Conservation (phyloP, 176 grass and related monocot genomes). For the Urochloa ruziziensis region DNA sequence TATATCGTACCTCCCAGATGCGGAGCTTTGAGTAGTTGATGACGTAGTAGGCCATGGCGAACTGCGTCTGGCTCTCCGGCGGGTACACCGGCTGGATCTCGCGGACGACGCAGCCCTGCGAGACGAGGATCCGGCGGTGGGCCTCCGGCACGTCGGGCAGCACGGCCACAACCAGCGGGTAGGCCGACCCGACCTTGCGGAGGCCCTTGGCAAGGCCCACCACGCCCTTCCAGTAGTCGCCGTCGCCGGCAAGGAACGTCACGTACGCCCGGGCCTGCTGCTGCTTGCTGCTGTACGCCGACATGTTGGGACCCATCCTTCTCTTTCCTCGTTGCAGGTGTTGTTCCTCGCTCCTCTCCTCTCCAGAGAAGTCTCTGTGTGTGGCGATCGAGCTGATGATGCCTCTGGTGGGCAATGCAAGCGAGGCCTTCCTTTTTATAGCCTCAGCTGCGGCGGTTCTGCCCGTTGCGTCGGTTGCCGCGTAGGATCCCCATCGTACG, state of each 20-base stretch:
- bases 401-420: not conserved
- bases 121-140: conserved; percentile 34
- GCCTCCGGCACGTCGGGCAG: conserved; percentile 65
- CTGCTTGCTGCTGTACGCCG: not conserved
- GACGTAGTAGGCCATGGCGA: conserved; percentile 89
- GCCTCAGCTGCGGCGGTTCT: not conserved
- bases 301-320: conserved; percentile 10
- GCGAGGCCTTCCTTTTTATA: not conserved
- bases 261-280: conserved; percentile 39
- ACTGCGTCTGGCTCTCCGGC: conserved; percentile 65
- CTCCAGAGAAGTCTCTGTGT: not conserved
- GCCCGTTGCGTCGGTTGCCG: not conserved
- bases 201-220: conserved; percentile 76
- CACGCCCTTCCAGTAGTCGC: conserved; percentile 81
- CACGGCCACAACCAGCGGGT: conserved; percentile 75
- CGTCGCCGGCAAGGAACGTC: conserved; percentile 71
- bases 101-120: conserved; percentile 64
- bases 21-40: conserved; percentile 98
- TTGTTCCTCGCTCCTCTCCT: not conserved
- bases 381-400: too few species aligned
- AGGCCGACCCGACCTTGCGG: conserved; percentile 38
- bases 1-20: conserved; percentile 85
- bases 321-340: too few species aligned
- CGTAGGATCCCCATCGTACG: not conserved
- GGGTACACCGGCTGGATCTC: conserved; percentile 74